Conservation (phyloP, 2,329 filamentous ascomycete species). For the Aaosphaeria pasadenensis region DNA sequence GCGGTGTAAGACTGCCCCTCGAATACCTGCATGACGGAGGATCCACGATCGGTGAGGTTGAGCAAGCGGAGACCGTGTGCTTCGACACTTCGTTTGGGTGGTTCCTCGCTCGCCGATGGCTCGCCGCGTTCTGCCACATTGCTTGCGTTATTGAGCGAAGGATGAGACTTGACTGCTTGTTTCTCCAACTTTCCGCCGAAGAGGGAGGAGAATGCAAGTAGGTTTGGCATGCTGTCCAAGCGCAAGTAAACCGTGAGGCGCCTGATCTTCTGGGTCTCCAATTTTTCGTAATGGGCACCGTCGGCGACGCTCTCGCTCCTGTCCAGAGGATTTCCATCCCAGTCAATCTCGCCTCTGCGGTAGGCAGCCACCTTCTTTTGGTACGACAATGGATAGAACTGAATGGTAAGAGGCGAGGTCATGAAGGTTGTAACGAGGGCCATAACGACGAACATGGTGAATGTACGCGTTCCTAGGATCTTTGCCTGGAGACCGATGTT, state of each 20-base stretch:
- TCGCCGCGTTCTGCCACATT: slow-evolving; percentile 1
- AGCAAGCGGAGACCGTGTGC: slow-evolving; percentile 80
- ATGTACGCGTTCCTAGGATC: slow-evolving; percentile 74
- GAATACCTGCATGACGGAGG: slow-evolving; percentile 87
- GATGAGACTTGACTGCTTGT: slow-evolving; percentile 28
- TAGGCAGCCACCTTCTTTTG: slow-evolving; percentile 67
- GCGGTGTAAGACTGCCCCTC: slow-evolving; percentile 65
- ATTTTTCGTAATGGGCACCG: slow-evolving; percentile 43
- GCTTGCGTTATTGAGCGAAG: slow-evolving; percentile 14
- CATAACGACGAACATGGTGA: slow-evolving; percentile 93
- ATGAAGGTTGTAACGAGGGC: slow-evolving; percentile 78
- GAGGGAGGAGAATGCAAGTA: slow-evolving; percentile 75
- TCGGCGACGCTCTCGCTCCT: slow-evolving; percentile 32
- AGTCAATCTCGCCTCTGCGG: slow-evolving; percentile 83
- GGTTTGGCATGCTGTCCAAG: slow-evolving; percentile 73
- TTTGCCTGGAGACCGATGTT: slow-evolving; percentile 78
- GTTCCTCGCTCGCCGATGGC: slow-evolving; percentile 1
- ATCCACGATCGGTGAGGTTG: slow-evolving; percentile 84
- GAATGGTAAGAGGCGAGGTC: slow-evolving; percentile 71
- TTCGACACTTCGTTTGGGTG: slow-evolving; percentile 52
- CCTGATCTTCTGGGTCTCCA: slow-evolving; percentile 49
- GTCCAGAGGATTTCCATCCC: slow-evolving; percentile 57
- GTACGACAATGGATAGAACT: slow-evolving; percentile 67
- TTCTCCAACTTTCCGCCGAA: slow-evolving; percentile 56
- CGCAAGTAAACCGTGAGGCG: slow-evolving; percentile 75